A percentile compares a stretch with the other conserved stretches of the same genome.
phyloP scores from a whole-genome alignment of 2,329 filamentous ascomycete genomes.

The Verticillium albo-atrum region DNA sequence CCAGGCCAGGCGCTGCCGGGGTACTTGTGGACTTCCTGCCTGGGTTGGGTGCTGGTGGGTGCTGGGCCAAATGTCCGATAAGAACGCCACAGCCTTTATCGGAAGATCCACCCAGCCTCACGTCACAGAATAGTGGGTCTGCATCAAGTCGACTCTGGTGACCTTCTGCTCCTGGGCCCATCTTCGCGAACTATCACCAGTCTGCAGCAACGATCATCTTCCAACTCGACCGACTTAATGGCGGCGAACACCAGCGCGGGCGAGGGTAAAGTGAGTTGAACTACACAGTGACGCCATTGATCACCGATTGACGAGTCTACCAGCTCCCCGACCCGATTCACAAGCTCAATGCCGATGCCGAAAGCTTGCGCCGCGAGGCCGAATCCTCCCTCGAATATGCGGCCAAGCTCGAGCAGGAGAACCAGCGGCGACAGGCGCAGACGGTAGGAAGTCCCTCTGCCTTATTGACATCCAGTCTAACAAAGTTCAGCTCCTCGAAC shows the following conservation, averaged over 20 bases:
- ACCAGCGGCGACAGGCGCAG: slow-evolving; percentile 31
- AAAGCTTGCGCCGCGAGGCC: slow-evolving; percentile 32
- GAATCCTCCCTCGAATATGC: slow-evolving; percentile 29
- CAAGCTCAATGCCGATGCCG: slow-evolving; percentile 34
- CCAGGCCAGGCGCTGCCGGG: background rate
- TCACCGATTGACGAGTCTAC: slow-evolving; percentile 5
- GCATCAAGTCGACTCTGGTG: background rate
- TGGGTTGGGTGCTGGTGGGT: background rate
- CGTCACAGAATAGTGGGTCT: background rate
- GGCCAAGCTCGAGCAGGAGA: slow-evolving; percentile 32
- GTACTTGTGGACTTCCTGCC: background rate
- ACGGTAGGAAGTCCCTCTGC: slow-evolving; percentile 19
- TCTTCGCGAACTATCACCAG: slow-evolving; percentile 3
- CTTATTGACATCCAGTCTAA: background rate
- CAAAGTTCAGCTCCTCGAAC: slow-evolving; percentile 41
- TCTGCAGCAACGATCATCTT: slow-evolving; percentile 5
- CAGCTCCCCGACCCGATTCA: slow-evolving; percentile 31
- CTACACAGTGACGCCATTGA: background rate
- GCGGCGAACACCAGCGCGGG: slow-evolving; percentile 23
- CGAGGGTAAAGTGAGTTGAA: slow-evolving; percentile 22
- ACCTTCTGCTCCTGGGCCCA: background rate
- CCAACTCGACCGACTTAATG: slow-evolving; percentile 22
- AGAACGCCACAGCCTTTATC: background rate
- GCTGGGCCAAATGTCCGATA: background rate
- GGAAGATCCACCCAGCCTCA: background rate